Evolutionary conservation across 164 flowering plant genomes (phyloP), one percentile per base, ranked within the genome.

Genomic region (Macadamia integrifolia): DNA sequence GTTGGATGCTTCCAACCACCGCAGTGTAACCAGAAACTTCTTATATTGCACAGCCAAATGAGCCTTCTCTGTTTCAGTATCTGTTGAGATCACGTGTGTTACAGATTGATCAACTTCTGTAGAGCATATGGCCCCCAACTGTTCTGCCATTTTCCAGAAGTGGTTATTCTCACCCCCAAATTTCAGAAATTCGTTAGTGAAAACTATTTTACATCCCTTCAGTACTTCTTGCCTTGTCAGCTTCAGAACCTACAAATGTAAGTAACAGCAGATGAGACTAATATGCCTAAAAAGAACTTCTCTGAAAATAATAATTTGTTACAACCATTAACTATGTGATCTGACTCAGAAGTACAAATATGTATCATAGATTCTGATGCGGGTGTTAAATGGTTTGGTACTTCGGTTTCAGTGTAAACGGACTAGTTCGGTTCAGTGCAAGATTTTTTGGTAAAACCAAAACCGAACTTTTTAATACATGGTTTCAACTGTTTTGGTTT

Each of bases 1-100:
- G 61, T 83, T 84, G 43, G 94, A 65, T 18, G 94, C 89, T 69
- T 86, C 96, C 13, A 92, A 72, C 94, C 98, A 92, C 15, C 81
- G 58, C 1, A 85, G 89, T 60, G 80, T 71, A 10, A 92, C 98
- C 75, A 92, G 65, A 60, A 78, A 83, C 74, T 83, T 90, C 57
- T 81, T 81, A 60, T 88, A 79, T 69, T 73, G 70, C 72, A 80
- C 68, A 6, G 96, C 94, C 94, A 90, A 86, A 1, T 81, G 81
- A 6, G 91, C 81, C 77, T 90, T 87, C 55, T 88, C 87, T 0
- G 96, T 88, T 48, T 87, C 89, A 10, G 70, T 61, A 59, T 90
- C 86, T 60, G 65, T 66, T 0, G 94, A 71, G 13, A 92, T 85
- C 56, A 92, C 88, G 46, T 90, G 98, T 0, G 98, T 90, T 18